Conservation (phyloP, 139 green algal genomes). For the Coccomyxa sp. region DNA sequence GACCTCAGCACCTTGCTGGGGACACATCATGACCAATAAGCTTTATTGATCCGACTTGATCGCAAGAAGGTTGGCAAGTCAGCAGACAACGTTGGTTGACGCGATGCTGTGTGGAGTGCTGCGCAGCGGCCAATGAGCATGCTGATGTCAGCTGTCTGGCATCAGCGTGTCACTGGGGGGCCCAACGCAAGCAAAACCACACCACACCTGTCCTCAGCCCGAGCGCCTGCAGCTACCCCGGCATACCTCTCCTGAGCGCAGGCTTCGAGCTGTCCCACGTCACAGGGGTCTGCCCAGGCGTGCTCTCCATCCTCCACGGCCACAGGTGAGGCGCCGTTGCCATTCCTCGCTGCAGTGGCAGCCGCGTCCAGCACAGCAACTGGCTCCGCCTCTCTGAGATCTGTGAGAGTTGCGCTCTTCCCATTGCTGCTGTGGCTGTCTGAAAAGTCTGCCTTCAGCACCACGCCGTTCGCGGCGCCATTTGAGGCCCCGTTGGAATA, state of each 20-base stretch:
- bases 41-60: not conserved
- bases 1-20: not conserved
- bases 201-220: not conserved
- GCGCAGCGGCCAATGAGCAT: not conserved
- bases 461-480: not conserved
- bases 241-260: conserved; percentile 16
- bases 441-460: not conserved
- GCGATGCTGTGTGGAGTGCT: not conserved
- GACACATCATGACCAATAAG: not conserved
- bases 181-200: not conserved
- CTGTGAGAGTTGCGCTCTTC: not conserved
- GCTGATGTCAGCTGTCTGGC: not conserved
- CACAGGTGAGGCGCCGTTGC: not conserved
- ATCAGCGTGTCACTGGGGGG: not conserved
- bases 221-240: not conserved
- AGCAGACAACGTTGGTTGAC: not conserved
- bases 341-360: not conserved
- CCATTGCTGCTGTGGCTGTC: not conserved
- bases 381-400: not conserved
- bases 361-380: too few relatives aligned
- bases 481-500: not conserved
- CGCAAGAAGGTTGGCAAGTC: not conserved
- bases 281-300: conserved; percentile 11
- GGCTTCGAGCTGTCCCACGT: conserved; percentile 7
- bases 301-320: not conserved